These are phyloP conservation scores for Metarhizium anisopliae DNA, from an alignment of 2,329 filamentous ascomycete genomes.

Conservation along the genomic window DNA sequence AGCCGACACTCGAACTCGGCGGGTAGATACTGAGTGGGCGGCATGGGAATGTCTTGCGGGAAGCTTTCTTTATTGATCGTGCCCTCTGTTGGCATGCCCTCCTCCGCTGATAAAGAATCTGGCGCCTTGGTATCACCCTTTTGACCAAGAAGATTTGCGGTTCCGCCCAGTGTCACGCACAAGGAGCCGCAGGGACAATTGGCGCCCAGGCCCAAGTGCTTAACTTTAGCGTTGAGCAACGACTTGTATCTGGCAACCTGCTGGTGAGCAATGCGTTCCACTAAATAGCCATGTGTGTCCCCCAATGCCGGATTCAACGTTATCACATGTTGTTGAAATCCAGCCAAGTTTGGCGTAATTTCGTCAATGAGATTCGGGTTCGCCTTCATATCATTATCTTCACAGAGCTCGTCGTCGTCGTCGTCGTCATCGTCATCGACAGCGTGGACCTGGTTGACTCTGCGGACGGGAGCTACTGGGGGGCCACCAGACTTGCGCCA, in stretches of 20 bases:
- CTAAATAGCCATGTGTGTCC: conserved; percentile 49
- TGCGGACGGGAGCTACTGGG: conserved; percentile 40
- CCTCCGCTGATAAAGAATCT: conserved; percentile 47
- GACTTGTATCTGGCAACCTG: conserved; percentile 72
- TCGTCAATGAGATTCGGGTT: conserved; percentile 56
- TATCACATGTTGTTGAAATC: conserved; percentile 67
- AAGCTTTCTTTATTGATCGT: conserved; percentile 66
- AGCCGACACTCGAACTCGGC: conserved; percentile 85
- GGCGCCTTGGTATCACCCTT: conserved; percentile 49
- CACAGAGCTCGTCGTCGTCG: conserved; percentile 45
- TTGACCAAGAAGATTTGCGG: conserved; percentile 50
- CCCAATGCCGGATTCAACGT: conserved; percentile 64
- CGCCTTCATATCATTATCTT: conserved; percentile 49
- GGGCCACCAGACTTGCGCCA: conserved; percentile 45
- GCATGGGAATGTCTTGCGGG: conserved; percentile 70
- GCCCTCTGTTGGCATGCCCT: conserved; percentile 60
- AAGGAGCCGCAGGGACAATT: conserved; percentile 52
- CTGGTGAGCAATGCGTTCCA: conserved; percentile 75
- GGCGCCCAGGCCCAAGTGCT: conserved; percentile 55
- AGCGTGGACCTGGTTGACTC: conserved; percentile 11
- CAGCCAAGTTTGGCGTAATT: conserved; percentile 63
- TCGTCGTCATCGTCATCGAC: conserved; percentile 34
- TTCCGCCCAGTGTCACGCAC: conserved; percentile 61
- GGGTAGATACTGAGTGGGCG: conserved; percentile 66
- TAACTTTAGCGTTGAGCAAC: conserved; percentile 59